A percentile compares a stretch with the other conserved stretches of the same genome.
Conservation (phyloP, 2,329 filamentous ascomycete species). For the Ceratocystis diversiconidia region DNA sequence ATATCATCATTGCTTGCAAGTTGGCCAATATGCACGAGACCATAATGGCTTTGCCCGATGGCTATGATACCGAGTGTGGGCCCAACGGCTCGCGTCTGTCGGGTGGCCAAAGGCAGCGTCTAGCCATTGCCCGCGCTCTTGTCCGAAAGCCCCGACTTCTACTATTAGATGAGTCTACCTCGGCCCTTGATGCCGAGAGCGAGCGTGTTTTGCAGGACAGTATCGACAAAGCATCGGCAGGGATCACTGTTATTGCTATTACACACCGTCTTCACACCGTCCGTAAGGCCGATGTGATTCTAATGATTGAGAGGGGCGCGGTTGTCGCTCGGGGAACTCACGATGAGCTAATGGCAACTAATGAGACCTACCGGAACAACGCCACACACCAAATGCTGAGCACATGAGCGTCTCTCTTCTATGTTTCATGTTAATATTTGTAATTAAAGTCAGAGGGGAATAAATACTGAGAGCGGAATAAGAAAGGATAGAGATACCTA, state of each 20-base stretch:
- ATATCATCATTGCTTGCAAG: constrained; percentile 52
- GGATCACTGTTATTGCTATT: constrained; percentile 43
- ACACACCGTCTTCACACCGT: constrained; percentile 45
- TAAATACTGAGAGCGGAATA: background rate
- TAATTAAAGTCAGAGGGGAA: background rate
- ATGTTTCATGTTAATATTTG: background rate
- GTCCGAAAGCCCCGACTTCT: constrained; percentile 57
- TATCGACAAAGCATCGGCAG: constrained; percentile 41
- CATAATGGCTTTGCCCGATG: constrained; percentile 46
- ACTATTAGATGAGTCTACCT: constrained; percentile 71
- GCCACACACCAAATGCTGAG: constrained; percentile 37
- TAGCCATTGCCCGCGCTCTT: constrained; percentile 65
- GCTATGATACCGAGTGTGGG: constrained; percentile 52
- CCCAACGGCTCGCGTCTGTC: constrained; percentile 62
- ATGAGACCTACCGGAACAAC: constrained; percentile 39
- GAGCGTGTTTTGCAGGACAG: constrained; percentile 53
- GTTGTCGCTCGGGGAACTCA: constrained; percentile 40
- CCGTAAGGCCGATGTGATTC: constrained; percentile 42
- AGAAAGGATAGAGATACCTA: background rate
- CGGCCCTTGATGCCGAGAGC: constrained; percentile 57
- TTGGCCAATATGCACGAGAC: constrained; percentile 58
- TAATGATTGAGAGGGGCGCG: constrained; percentile 39
- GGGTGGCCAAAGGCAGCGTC: constrained; percentile 64
- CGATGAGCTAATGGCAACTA: constrained; percentile 38
- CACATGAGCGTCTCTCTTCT: constrained; percentile 12